Base-by-base conservation (phyloP, 345 rosid genomes). In the Turnera subulata region DNA sequence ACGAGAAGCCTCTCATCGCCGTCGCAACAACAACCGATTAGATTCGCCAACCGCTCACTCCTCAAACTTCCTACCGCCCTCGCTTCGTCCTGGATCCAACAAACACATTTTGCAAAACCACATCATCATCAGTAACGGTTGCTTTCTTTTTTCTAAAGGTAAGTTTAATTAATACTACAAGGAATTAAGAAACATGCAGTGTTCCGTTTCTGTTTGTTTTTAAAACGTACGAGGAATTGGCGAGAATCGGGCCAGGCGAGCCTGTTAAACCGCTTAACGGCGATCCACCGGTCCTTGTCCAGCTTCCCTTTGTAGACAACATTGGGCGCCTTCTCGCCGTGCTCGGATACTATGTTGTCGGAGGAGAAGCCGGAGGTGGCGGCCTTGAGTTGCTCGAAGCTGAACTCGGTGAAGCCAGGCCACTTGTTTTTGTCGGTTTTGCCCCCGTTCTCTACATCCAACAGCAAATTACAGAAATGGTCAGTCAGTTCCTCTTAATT, bases 291-390 rank as follows among this genome's bases (percentile, higher is more conserved):
- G 52, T 82, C 90, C 33, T 80, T 84, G 10, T 85, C 94, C 32
- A 93, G 82, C 67, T 76, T 86, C 35, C 97, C 97, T 72, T 80
- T 84, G 76, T 82, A 93, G 50, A 93, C 96, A 58, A 89, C 83
- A 43, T 93, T 93, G 2, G 96, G 99, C 61, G 97, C 96, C 73
- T 89, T 93, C 72, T 89, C 91, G 6, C 99, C 97, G 64, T 93
- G 99, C 60, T 93, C 97, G 56, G 99, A 93, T 6, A 93, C 97
- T 64, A 93, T 83, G 81, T 82, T 87, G 35, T 86, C 94, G 6
- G 94, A 54, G 15, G 89, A 80, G 78, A 89, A 93, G 26, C 86
- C 91, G 0, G 74, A 56, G 1, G 99, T 93, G 24, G 97, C 92
- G 13, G 80, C 73, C 68, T 75, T 80, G 54, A 93, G 64, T 68